Conservation (phyloP, 1,139 yeast genomes). For the Wickerhamomyces sp. region DNA sequence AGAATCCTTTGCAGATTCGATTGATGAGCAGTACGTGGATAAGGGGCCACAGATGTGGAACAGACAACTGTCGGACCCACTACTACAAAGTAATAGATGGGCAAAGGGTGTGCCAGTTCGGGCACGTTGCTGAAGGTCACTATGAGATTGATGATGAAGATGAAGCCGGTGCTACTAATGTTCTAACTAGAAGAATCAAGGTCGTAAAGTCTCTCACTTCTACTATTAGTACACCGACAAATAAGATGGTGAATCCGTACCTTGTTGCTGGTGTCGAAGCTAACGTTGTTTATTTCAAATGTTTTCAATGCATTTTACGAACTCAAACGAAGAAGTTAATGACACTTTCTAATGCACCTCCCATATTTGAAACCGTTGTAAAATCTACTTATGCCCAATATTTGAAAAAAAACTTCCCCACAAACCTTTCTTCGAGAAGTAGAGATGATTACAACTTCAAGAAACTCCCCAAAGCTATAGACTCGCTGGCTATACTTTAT, state of each 20-base stretch:
- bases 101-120: slow-evolving; percentile 76
- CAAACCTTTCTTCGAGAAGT: neutral
- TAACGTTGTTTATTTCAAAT: slow-evolving; percentile 38
- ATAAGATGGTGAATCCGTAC: slow-evolving; percentile 24
- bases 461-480: slow-evolving; percentile 24
- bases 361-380: slow-evolving; percentile 38
- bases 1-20: too few species aligned
- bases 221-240: too few species aligned
- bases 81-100: slow-evolving; percentile 75
- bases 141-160: slow-evolving; percentile 76
- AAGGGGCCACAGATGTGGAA: slow-evolving; percentile 78
- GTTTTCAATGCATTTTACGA: slow-evolving; percentile 53
- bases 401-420: slow-evolving; percentile 1
- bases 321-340: slow-evolving; percentile 43
- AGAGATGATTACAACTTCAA: neutral
- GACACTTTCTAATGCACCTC: slow-evolving; percentile 28
- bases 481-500: slow-evolving; percentile 35
- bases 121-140: slow-evolving; percentile 84
- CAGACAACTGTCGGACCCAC: slow-evolving; percentile 80
- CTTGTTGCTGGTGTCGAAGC: slow-evolving; percentile 61
- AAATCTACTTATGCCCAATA: slow-evolving; percentile 48
- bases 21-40: slow-evolving; percentile 1
- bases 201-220: too few species aligned
- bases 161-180: slow-evolving; percentile 44
- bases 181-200: slow-evolving; percentile 55